Evolutionary conservation across 768 basidiomycete species (phyloP), one percentile per base, ranked within the genome.

Genomic region (Kwoniella botswanensis): DNA sequence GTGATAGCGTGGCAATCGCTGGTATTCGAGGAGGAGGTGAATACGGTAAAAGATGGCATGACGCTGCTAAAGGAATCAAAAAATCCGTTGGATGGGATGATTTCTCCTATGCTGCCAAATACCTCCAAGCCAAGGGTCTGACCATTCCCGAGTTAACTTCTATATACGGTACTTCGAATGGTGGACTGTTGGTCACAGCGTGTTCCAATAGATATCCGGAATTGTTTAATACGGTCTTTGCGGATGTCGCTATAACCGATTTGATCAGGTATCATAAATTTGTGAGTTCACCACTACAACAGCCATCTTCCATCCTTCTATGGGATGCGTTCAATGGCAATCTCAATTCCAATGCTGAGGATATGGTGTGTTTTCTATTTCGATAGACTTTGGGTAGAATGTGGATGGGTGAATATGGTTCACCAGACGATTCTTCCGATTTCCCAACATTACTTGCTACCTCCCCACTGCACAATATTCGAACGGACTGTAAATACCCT

Each of bases 21-120:
- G 35, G 70, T 43, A 71, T 71, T 12, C 46, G 70, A 26, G 70
- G 70, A 2, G 70, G 70, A 18, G 70, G 70, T 22, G 70, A 71
- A 55, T 71, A 71, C 60, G 70, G 70, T 26, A 67, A 61, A 53
- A 58, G 35, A 55, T 71, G 70, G 70, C 70, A 71, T 54, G 70
- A 71, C 13, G 57, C 58, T 17, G 70, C 70, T 6, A 52, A 35
- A 18, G 65, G 59, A 5, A 55, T 62, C 57, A 71, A 71, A 17
- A 56, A 58, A 53, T 62, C 13, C 13, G 65, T 71, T 26, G 44
- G 54, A 50, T 71, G 56, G 53, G 70, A 71, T 11, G 70, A 71
- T 67, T 71, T 71, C 60, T 52, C 70, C 2, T 63, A 41, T 24
- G 70, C 70, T 4, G 70, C 65, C 3, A 57, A 41, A 63, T 67